Conservation (phyloP, 495 filamentous ascomycete genomes). For the Hamigera avellanea region DNA sequence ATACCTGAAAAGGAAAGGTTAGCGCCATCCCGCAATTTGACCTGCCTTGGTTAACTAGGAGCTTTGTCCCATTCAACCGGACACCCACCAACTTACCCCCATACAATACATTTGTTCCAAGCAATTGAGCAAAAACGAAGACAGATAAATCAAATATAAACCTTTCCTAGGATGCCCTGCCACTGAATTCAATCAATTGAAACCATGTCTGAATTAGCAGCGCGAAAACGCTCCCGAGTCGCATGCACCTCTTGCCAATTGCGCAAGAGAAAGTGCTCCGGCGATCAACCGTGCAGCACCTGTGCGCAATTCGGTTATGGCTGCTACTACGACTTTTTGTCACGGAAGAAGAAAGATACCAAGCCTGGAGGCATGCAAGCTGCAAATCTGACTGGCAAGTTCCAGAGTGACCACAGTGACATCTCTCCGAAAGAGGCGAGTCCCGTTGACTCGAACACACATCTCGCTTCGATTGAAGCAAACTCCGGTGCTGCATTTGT, state of each 20-base stretch:
- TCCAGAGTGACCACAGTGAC: background rate
- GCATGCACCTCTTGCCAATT: conserved; percentile 39
- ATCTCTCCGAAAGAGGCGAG: background rate
- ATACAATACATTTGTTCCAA: too few species aligned
- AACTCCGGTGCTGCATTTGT: conserved; percentile 43
- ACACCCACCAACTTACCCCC: too few species aligned
- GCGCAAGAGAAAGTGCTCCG: conserved; percentile 40
- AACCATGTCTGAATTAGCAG: too few species aligned
- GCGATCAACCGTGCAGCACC: conserved; percentile 28
- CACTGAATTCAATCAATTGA: too few species aligned
- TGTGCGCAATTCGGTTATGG: conserved; percentile 36
- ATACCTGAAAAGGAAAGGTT: too few species aligned
- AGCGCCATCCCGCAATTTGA: too few species aligned
- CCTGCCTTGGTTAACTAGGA: too few species aligned
- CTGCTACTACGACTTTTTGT: conserved; percentile 24
- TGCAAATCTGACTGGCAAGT: conserved; percentile 1
- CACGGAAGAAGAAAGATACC: conserved; percentile 1
- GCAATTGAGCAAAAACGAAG: too few species aligned
- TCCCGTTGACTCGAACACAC: conserved; percentile 13
- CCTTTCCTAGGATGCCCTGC: too few species aligned
- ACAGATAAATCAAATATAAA: too few species aligned
- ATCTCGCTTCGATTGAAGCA: conserved; percentile 23
- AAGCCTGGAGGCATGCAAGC: conserved; percentile 6
- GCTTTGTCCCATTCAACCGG: too few species aligned
- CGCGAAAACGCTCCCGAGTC: conserved; percentile 20